A percentile compares a stretch with the other conserved stretches of the same genome.
Conservation (phyloP, 2,329 filamentous ascomycete species). For the Diaporthe nobilis region DNA sequence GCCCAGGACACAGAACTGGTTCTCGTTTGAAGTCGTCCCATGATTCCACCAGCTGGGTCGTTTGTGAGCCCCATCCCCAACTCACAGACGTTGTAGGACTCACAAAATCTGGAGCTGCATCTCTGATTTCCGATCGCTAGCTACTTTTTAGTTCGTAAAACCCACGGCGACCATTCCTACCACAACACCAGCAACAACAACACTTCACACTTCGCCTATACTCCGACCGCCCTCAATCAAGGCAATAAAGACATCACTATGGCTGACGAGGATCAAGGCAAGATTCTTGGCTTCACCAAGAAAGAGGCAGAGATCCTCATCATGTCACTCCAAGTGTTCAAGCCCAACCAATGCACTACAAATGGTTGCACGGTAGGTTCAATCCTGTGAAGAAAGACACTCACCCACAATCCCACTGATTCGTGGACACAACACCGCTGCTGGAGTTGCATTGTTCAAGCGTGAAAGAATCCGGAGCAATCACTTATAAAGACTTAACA, state of each 20-base stretch:
- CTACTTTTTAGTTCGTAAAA: neutral
- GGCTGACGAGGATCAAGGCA: neutral
- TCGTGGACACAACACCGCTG: neutral
- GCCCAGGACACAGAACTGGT: neutral
- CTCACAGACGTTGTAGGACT: neutral
- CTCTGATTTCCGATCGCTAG: neutral
- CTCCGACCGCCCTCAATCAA: neutral
- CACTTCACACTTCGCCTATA: neutral
- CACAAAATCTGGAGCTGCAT: neutral
- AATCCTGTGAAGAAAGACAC: neutral
- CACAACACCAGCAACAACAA: neutral
- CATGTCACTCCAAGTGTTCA: neutral
- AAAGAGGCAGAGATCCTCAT: constrained; percentile 8
- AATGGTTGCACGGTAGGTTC: constrained; percentile 2
- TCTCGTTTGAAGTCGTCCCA: neutral
- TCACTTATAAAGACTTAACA: neutral
- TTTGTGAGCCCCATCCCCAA: neutral
- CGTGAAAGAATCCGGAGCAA: neutral
- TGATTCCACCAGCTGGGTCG: neutral
- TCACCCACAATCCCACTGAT: neutral
- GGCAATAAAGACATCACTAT: neutral
- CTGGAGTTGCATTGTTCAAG: neutral
- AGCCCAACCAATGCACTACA: neutral
- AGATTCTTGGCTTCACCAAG: constrained; percentile 11
- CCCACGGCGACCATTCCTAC: too few species aligned